These are phyloP conservation scores for Nasturtium officinale DNA, from an alignment of 345 rosid species.

Conservation along the genomic window DNA sequence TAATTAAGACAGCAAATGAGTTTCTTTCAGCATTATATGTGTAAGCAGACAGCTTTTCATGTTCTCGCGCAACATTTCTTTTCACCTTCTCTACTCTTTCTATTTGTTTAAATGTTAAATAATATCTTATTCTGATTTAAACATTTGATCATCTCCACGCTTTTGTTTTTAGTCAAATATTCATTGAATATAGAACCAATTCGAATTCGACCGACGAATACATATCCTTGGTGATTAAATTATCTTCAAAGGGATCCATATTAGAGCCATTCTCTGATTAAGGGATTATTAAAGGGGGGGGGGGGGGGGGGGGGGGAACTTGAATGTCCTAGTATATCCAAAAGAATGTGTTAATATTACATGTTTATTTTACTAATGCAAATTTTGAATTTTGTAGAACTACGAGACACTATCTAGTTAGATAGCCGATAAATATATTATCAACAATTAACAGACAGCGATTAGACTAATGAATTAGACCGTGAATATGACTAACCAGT, in stretches of 20 bases:
- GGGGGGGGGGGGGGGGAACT: no score
- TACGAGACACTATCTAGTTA: not conserved
- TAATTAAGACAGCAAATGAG: conserved; percentile 21
- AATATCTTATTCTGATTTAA: not conserved
- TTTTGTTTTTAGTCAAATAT: conserved; percentile 12
- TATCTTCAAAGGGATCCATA: not conserved
- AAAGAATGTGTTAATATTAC: not conserved
- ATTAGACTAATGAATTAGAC: not conserved
- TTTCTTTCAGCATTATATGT: conserved; percentile 37
- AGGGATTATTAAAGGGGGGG: no score
- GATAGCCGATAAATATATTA: not conserved
- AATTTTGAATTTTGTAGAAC: not conserved
- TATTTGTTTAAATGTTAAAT: not conserved
- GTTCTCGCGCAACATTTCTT: conserved; percentile 41
- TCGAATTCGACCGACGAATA: not conserved
- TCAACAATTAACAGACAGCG: not conserved
- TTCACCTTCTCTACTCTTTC: conserved; percentile 32
- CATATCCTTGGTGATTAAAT: not conserved
- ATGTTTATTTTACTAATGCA: not conserved
- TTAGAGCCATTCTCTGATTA: not conserved
- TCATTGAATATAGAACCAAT: not conserved
- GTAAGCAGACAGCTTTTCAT: conserved; percentile 45
- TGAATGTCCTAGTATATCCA: not conserved
- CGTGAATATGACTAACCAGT: conserved; percentile 2
- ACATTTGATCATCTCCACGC: conserved; percentile 7